phyloP scores from a whole-genome alignment of 768 basidiomycete species.

The Chalciporus piperatus region DNA sequence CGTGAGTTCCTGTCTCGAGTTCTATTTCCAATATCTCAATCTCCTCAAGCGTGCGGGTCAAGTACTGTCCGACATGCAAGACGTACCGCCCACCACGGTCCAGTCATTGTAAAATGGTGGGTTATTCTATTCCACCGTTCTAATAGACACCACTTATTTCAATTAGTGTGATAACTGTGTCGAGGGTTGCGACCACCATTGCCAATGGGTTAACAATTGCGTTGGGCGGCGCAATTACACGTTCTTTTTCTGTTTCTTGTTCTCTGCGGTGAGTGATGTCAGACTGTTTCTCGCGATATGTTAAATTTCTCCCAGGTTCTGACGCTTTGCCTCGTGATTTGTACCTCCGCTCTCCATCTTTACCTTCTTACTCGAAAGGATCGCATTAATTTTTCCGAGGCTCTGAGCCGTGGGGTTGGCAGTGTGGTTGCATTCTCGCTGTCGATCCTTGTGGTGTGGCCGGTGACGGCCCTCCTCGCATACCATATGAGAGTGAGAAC shows the following conservation, averaged over 20 bases:
- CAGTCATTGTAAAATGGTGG: constrained; percentile 93
- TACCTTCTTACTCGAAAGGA: constrained; percentile 59
- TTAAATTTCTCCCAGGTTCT: constrained; percentile 48
- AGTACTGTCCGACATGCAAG: constrained; percentile 91
- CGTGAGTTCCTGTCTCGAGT: constrained; percentile 46
- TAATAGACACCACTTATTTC: constrained; percentile 3
- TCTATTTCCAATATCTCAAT: background rate
- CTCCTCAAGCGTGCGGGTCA: constrained; percentile 70
- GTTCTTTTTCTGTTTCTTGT: constrained; percentile 84
- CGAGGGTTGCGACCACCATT: constrained; percentile 92
- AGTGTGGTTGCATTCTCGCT: constrained; percentile 80
- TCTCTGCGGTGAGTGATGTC: constrained; percentile 58
- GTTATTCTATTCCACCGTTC: constrained; percentile 1
- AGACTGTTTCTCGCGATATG: background rate
- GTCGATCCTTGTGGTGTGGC: constrained; percentile 74
- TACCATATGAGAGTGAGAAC: constrained; percentile 84
- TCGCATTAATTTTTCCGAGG: constrained; percentile 45
- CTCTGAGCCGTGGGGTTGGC: constrained; percentile 55
- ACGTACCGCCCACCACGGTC: constrained; percentile 92
- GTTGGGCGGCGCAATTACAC: constrained; percentile 94
- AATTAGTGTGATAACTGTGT: constrained; percentile 94
- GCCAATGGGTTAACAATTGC: constrained; percentile 93
- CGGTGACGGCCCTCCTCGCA: constrained; percentile 69
- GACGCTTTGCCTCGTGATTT: constrained; percentile 71
- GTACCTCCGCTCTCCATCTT: constrained; percentile 82